A percentile compares a stretch with the other conserved stretches of the same genome.
Evolutionary conservation across 1,284 basidiomycete species (phyloP).

Genomic region (Ceratobasidium sp.): DNA sequence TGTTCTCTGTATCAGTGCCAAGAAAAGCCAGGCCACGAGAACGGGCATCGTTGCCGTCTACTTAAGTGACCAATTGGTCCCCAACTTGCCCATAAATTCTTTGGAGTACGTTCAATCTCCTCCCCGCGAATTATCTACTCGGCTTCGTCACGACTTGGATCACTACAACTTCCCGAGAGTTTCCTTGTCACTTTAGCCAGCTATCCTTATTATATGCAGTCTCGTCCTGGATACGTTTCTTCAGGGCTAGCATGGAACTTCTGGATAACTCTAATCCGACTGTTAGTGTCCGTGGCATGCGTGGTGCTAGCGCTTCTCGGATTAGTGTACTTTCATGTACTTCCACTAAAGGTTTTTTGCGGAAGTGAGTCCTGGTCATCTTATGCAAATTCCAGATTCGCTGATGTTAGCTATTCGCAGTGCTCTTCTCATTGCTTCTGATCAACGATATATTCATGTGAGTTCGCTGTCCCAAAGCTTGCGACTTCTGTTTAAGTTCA

Average conservation of each 20-base stretch:
- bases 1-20: too few relatives aligned
- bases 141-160: too few relatives aligned
- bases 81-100: too few relatives aligned
- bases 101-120: too few relatives aligned
- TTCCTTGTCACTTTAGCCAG: too few relatives aligned
- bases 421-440: not conserved
- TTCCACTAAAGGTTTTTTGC: not conserved
- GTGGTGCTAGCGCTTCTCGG: not conserved
- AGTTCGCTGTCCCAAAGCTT: not conserved
- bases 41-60: too few relatives aligned
- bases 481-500: not conserved
- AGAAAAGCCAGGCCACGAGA: too few relatives aligned
- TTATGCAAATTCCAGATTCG: not conserved
- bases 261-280: not conserved
- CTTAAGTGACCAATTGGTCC: too few relatives aligned
- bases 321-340: not conserved
- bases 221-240: not conserved
- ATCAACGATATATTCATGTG: constrained; percentile 23
- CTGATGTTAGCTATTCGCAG: not conserved
- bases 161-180: too few relatives aligned
- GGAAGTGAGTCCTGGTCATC: not conserved
- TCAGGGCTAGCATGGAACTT: constrained; percentile 3
- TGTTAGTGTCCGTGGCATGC: not conserved
- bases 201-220: too few relatives aligned
- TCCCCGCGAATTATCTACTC: too few relatives aligned